Base-by-base conservation (phyloP, 2,329 filamentous ascomycete genomes). In the Dactylella cylindrospora region DNA sequence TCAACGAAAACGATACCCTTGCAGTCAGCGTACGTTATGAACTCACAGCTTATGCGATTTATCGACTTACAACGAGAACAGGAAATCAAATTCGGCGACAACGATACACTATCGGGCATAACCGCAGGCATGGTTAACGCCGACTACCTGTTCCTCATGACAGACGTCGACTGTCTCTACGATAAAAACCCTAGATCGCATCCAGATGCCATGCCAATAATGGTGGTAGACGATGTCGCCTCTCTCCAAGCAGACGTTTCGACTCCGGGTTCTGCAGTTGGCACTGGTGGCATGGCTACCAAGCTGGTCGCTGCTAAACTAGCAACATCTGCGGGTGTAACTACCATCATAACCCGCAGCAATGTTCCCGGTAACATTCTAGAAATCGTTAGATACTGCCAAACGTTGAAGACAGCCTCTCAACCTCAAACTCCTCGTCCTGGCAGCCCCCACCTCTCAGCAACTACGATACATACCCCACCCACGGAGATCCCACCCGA, bases 31-130 rank as follows among this genome's bases (percentile, higher is more conserved):
- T 78, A 74, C 23, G 74, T 62, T 38, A 13, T 32, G 20, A 40
- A n/a, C 10, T 32, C n/a, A 15, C 3, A 17, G 17, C 29, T 22
- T 41, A 19, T 54, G 12, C 19, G n/a, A 26, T 4, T 29, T 15
- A n/a, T 32, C 40, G 17, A 40, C 2, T 13, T 22, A 12, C 44
- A 17, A 44, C 31, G 52, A 12, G 26, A 31, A 20, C 44, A 69
- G 67, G 93, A 98, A 79, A 98, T 98, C 76, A 97, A 97, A 77
- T 98, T 98, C 71, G 93, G 93, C 67, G 93, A 98, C 77, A 98
- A 98, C 70, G 93, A 98, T 73, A 98, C 93, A 1, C 78, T 98
- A 39, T 95, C 90, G 9, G 93, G 93, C 54, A 96, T 98, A 68
- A 95, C 93, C 0, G 89, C 93, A 0, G 93, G 87, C 67, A 97